Base-by-base conservation (phyloP, 371 early-diverging fungal genomes). In the Mucor lusitanicus region DNA sequence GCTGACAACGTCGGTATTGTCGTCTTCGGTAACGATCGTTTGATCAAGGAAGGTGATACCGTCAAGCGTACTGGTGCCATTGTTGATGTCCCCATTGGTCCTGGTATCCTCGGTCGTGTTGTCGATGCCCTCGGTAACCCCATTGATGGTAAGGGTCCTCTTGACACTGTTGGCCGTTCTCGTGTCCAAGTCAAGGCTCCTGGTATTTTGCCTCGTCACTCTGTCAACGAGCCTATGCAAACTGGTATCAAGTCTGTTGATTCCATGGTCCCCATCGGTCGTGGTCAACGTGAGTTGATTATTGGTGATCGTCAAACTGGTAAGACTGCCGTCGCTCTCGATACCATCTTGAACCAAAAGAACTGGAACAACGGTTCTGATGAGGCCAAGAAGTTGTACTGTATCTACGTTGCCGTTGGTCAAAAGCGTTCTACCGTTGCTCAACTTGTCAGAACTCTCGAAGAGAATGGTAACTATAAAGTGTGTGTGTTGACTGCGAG, bases 261-360 rank as follows among this genome's bases (percentile, higher is more conserved):
- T 88, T 95, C 96, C 83, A 97, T 97, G 97, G 91, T 97, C 70
- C 97, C 97, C 73, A 96, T 97, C 69, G 97, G 97, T 79, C 94
- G 97, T 94, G 97, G 97, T 77, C 97, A 97, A 89, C 94, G 97
- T 92, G 97, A 97, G 88, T 90, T 97, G 88, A 97, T 97, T 82
- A 96, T 96, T 84, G 97, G 97, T 84, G 97, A 97, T 87, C 94
- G 96, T 90, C 97, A 97, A 85, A 96, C 96, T 70, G 97, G 97
- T 76, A 97, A 97, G 90, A 96, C 97, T 72, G 91, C 97, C 71
- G 95, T 97, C 73, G 96, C 96, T 54, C 87, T 97, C 67, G 97
- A 96, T 84, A 94, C 96, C 82, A 97, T 97, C 74, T 83, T 97
- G 70, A 97, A 97, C 93, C 96, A 97, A 87, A 96, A 95, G 92